phyloP scores from a whole-genome alignment of 2,329 filamentous ascomycete genomes.

The Penicillium glabrum region DNA sequence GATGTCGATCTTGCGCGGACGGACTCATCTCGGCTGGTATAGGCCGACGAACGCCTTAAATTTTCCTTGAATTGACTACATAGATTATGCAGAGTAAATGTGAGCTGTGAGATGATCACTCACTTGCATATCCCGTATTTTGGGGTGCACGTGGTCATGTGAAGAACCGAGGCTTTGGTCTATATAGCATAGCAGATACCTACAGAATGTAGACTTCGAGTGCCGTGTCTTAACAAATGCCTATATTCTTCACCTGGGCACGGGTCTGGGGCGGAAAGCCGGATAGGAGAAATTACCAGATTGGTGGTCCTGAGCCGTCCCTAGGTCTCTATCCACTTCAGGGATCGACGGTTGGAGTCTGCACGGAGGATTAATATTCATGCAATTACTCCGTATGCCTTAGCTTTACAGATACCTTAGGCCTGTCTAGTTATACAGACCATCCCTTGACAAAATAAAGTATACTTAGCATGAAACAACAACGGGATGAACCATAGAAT shows the following conservation, averaged over 20 bases:
- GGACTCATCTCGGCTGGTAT: background rate
- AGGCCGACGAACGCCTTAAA: background rate
- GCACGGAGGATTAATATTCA: background rate
- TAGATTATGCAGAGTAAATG: background rate
- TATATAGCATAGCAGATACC: too few species aligned
- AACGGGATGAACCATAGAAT: background rate
- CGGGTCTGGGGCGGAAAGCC: background rate
- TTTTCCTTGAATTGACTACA: background rate
- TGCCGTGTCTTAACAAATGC: too few species aligned
- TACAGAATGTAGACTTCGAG: too few species aligned
- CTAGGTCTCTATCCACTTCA: background rate
- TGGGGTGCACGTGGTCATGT: background rate
- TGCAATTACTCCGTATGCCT: background rate
- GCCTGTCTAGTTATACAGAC: too few species aligned
- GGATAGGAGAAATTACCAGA: background rate
- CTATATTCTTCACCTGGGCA: too few species aligned
- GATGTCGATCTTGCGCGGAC: background rate
- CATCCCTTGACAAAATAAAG: background rate
- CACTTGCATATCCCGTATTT: background rate
- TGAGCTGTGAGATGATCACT: background rate
- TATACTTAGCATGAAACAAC: background rate
- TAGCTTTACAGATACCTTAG: background rate
- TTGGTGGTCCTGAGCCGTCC: slow-evolving; percentile 1
- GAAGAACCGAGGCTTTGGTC: background rate
- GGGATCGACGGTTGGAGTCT: background rate